phyloP scores from a whole-genome alignment of 169 alveolate genomes.

The Babesia sp. region DNA sequence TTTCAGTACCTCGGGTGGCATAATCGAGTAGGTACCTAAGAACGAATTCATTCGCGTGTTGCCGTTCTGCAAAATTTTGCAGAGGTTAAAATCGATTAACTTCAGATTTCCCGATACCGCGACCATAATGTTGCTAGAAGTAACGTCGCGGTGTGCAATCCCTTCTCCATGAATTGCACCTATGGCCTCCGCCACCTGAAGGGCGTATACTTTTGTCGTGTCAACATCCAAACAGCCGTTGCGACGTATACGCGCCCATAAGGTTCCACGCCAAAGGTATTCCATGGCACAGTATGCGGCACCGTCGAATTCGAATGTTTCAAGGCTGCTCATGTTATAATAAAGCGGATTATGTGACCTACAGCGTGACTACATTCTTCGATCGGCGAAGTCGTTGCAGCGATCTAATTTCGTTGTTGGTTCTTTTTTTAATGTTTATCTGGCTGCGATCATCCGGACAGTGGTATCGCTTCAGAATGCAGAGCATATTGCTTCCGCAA shows the following conservation, averaged over 20 bases:
- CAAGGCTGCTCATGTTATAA: slow-evolving; percentile 11
- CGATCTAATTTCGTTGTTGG: neutral
- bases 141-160: slow-evolving; percentile 31
- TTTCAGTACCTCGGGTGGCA: slow-evolving; percentile 42
- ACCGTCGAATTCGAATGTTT: slow-evolving; percentile 30
- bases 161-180: slow-evolving; percentile 16
- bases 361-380: slow-evolving; percentile 14
- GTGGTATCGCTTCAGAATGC: slow-evolving; percentile 35
- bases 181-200: slow-evolving; percentile 26
- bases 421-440: neutral
- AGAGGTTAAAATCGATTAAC: slow-evolving; percentile 27
- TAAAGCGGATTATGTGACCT: neutral
- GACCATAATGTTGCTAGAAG: slow-evolving; percentile 32
- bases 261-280: slow-evolving; percentile 40
- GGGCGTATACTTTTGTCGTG: neutral
- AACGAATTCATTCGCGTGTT: slow-evolving; percentile 30
- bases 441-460: slow-evolving; percentile 6
- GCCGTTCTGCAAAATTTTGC: neutral
- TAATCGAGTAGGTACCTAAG: slow-evolving; percentile 21
- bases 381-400: neutral
- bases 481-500: slow-evolving; percentile 11
- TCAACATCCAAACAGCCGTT: neutral
- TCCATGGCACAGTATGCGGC: slow-evolving; percentile 29
- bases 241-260: slow-evolving; percentile 6
- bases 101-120: neutral